These are phyloP conservation scores for Hymenoscyphus occultus DNA, from an alignment of 2,329 filamentous ascomycete genomes.

Conservation along the genomic window DNA sequence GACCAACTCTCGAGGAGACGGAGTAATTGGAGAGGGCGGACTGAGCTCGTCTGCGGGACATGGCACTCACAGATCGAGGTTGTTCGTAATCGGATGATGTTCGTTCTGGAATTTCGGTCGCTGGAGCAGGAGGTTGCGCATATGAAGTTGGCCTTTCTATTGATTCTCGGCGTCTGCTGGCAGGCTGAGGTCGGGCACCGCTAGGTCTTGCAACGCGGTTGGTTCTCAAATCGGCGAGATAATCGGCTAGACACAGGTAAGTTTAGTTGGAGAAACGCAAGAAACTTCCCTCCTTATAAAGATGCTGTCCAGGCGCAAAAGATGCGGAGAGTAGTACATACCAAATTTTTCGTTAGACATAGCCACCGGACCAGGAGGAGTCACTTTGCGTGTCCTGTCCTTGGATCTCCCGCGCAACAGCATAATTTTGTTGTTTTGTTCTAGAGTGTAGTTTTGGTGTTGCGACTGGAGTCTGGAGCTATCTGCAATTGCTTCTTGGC, in stretches of 20 bases:
- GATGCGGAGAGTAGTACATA: constrained; percentile 38
- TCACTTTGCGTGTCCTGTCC: constrained; percentile 49
- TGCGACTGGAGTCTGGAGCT: background rate
- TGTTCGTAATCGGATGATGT: constrained; percentile 20
- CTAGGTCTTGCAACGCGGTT: constrained; percentile 66
- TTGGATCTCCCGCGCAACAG: constrained; percentile 35
- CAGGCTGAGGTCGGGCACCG: constrained; percentile 64
- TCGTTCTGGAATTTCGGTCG: constrained; percentile 18
- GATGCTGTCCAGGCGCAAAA: background rate
- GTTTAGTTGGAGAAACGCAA: background rate
- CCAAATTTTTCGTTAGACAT: constrained; percentile 68
- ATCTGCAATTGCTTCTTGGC: background rate
- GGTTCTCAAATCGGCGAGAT: constrained; percentile 67
- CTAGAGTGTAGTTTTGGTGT: background rate
- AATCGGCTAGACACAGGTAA: constrained; percentile 52
- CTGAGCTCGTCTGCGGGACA: constrained; percentile 32
- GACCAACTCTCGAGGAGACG: constrained; percentile 31
- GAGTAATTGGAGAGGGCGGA: constrained; percentile 33
- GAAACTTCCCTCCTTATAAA: background rate
- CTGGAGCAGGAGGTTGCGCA: constrained; percentile 11
- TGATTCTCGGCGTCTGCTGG: constrained; percentile 35
- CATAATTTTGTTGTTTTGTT: constrained; percentile 20
- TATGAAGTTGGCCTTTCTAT: constrained; percentile 18
- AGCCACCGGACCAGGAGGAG: constrained; percentile 59
- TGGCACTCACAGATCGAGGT: constrained; percentile 30